Conservation (phyloP, 1,284 basidiomycete genomes). For the Pseudozyma sp. region DNA sequence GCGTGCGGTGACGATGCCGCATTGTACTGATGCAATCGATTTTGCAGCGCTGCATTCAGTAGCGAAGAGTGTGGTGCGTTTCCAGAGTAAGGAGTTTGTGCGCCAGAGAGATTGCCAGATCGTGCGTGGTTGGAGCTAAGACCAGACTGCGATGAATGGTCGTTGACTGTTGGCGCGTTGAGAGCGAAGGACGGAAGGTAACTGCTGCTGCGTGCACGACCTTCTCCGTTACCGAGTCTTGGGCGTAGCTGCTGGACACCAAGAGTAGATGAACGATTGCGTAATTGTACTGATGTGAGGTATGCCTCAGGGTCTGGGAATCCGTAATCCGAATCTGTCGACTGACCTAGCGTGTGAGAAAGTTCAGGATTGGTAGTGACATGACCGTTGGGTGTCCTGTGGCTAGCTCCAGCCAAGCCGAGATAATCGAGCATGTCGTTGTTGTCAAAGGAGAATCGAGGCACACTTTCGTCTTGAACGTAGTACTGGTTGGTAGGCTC, state of each 20-base stretch:
- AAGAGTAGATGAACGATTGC: slow-evolving; percentile 42
- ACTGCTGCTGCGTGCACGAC: slow-evolving; percentile 50
- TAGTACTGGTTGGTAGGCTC: slow-evolving; percentile 8
- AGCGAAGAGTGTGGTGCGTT: slow-evolving; percentile 36
- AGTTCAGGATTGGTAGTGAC: not conserved
- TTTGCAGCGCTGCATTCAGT: slow-evolving; percentile 40
- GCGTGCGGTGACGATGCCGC: slow-evolving; percentile 11
- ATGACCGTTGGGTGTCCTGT: not conserved
- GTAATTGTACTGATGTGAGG: slow-evolving; percentile 21
- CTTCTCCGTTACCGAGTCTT: slow-evolving; percentile 24
- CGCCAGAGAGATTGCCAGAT: slow-evolving; percentile 24
- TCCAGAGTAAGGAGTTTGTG: slow-evolving; percentile 29
- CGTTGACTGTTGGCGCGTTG: slow-evolving; percentile 6
- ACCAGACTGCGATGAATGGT: slow-evolving; percentile 11
- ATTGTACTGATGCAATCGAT: slow-evolving; percentile 36
- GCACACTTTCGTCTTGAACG: slow-evolving; percentile 6
- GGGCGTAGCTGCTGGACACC: slow-evolving; percentile 38
- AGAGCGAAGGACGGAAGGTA: slow-evolving; percentile 40
- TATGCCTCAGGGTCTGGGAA: slow-evolving; percentile 19
- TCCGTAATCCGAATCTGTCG: slow-evolving; percentile 10
- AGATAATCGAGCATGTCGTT: slow-evolving; percentile 61
- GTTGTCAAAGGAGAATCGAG: slow-evolving; percentile 36
- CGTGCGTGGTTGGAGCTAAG: slow-evolving; percentile 8
- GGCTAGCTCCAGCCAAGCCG: slow-evolving; percentile 39
- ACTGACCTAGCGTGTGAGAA: not conserved